phyloP scores from a whole-genome alignment of 306 rosid species.

The Inga leiocalycina region DNA sequence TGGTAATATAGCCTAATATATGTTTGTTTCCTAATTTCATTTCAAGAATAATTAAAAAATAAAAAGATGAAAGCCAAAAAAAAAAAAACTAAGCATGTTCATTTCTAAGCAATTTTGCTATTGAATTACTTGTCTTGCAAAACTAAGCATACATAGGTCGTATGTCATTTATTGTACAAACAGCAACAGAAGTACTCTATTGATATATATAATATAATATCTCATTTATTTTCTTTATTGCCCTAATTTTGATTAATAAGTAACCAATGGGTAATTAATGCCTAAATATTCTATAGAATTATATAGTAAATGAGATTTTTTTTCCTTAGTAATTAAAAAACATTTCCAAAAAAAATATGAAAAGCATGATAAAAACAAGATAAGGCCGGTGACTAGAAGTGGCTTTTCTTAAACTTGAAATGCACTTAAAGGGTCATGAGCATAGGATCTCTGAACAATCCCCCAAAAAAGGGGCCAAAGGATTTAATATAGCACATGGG shows the following conservation, averaged over 20 bases:
- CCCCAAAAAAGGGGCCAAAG: conserved; percentile 48
- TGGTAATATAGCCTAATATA: not conserved
- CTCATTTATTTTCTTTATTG: conserved; percentile 1
- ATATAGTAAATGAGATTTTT: not conserved
- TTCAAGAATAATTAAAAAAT: not conserved
- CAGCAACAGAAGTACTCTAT: not conserved
- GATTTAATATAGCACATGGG: conserved; percentile 56
- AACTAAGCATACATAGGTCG: not conserved
- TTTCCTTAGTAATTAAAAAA: not conserved
- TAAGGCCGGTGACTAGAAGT: not conserved
- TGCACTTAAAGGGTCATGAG: conserved; percentile 46
- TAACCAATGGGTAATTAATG: not conserved
- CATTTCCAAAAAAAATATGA: conserved; percentile 8
- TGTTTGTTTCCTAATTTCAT: not conserved
- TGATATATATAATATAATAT: conserved; percentile 1
- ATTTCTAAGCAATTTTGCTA: not conserved
- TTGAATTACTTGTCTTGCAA: conserved; percentile 5
- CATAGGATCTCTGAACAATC: conserved; percentile 54
- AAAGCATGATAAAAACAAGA: conserved; percentile 12
- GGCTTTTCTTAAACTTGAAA: conserved; percentile 51
- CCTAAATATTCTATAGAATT: not conserved
- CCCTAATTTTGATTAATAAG: not conserved
- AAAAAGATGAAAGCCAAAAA: not conserved
- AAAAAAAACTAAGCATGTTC: not conserved
- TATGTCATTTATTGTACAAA: not conserved